A percentile compares a stretch with the other conserved stretches of the same genome.
Evolutionary conservation across 768 basidiomycete genomes (phyloP).

Genomic region (Naganishia onofrii): DNA sequence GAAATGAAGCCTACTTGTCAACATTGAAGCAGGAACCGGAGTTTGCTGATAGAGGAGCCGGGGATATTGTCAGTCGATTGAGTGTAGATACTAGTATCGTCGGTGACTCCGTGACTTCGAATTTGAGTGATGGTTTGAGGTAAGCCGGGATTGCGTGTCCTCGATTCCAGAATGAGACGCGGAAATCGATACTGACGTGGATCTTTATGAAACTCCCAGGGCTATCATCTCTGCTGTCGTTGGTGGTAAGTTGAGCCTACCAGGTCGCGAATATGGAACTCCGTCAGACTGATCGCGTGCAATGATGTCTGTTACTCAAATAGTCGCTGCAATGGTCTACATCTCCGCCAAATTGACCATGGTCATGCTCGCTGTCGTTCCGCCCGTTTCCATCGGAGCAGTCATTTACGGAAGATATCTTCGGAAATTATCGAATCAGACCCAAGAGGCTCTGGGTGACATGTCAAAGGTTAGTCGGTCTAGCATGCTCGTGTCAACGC

Average conservation of each 20-base stretch:
- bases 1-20: slow-evolving; percentile 73
- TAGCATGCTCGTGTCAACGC: too few relatives aligned
- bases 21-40: slow-evolving; percentile 86
- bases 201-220: slow-evolving; percentile 53
- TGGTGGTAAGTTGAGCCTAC: slow-evolving; percentile 64
- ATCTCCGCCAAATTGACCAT: slow-evolving; percentile 73
- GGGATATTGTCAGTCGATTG: slow-evolving; percentile 86
- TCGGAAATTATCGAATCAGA: slow-evolving; percentile 81
- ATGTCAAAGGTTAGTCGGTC: slow-evolving; percentile 67
- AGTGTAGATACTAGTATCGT: slow-evolving; percentile 90
- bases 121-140: slow-evolving; percentile 57
- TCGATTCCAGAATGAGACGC: background rate
- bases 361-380: slow-evolving; percentile 89
- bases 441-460: slow-evolving; percentile 91
- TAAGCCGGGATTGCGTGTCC: slow-evolving; percentile 32
- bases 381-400: slow-evolving; percentile 57
- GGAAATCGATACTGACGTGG: background rate
- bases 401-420: slow-evolving; percentile 92
- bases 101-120: slow-evolving; percentile 62
- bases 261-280: background rate
- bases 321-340: slow-evolving; percentile 93
- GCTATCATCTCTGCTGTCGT: slow-evolving; percentile 91
- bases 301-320: background rate
- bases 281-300: background rate
- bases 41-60: slow-evolving; percentile 86